These are phyloP conservation scores for Pseudoneurospora amorphoporcata DNA, from an alignment of 495 filamentous ascomycete genomes.

Conservation along the genomic window DNA sequence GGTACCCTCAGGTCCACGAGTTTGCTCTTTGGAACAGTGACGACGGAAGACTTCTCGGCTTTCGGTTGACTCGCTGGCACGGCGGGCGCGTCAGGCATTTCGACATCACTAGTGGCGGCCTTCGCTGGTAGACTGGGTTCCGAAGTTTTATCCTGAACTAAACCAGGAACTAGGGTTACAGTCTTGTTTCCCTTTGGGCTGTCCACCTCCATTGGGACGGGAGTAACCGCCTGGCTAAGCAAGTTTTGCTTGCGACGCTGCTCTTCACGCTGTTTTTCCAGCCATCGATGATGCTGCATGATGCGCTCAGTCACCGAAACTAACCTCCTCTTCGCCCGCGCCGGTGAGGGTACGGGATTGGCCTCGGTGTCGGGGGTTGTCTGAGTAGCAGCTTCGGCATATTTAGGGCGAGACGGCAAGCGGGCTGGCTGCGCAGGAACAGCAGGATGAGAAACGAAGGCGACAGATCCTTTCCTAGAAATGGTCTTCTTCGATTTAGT, in stretches of 20 bases:
- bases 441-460: conserved; percentile 17
- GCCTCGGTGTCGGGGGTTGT: conserved; percentile 32
- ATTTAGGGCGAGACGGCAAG: conserved; percentile 22
- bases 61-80: conserved; percentile 4
- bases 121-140: conserved; percentile 1
- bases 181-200: conserved; percentile 14
- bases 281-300: conserved; percentile 31
- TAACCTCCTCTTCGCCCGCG: conserved; percentile 29
- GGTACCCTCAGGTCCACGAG: conserved; percentile 41
- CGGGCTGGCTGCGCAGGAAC: conserved; percentile 26
- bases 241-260: conserved; percentile 14
- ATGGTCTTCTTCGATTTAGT: conserved; percentile 10
- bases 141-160: conserved; percentile 7
- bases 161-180: conserved; percentile 7
- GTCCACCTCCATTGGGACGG: conserved; percentile 26
- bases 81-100: conserved; percentile 15
- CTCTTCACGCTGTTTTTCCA: conserved; percentile 26
- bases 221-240: conserved; percentile 8
- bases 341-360: conserved; percentile 3
- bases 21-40: conserved; percentile 22
- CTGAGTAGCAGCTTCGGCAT: conserved; percentile 37
- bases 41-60: background rate
- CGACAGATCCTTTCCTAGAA: conserved; percentile 9
- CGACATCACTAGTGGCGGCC: conserved; percentile 11
- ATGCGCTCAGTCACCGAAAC: conserved; percentile 38